Conservation (phyloP, 768 basidiomycete species). For the Tricholoma flavovirens region DNA sequence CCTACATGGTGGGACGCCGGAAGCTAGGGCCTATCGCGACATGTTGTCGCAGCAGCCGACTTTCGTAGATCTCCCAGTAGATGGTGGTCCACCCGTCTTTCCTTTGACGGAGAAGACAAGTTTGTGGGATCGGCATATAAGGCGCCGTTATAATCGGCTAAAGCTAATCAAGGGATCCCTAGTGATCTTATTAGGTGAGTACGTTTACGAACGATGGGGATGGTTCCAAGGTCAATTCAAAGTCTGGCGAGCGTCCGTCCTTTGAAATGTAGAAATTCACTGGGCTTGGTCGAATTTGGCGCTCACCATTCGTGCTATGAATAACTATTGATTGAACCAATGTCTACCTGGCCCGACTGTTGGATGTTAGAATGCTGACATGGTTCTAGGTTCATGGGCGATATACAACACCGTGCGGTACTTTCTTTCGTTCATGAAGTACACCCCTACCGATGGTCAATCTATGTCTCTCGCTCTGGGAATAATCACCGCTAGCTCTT, state of each 20-base stretch:
- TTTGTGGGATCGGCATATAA: slow-evolving; percentile 3
- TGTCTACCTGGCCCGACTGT: neutral
- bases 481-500: slow-evolving; percentile 35
- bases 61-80: slow-evolving; percentile 22
- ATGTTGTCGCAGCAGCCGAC: slow-evolving; percentile 26
- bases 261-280: neutral
- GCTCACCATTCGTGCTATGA: neutral
- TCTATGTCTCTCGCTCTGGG: slow-evolving; percentile 43
- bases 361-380: neutral
- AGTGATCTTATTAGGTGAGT: slow-evolving; percentile 35
- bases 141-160: slow-evolving; percentile 25
- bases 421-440: slow-evolving; percentile 49
- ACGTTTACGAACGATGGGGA: neutral
- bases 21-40: slow-evolving; percentile 27
- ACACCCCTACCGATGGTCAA: slow-evolving; percentile 36
- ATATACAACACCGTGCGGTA: slow-evolving; percentile 61
- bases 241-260: neutral
- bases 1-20: slow-evolving; percentile 25
- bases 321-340: neutral
- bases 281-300: neutral
- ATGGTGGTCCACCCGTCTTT: slow-evolving; percentile 19
- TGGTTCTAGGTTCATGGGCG: slow-evolving; percentile 47
- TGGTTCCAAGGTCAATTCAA: neutral
- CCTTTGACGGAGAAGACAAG: neutral
- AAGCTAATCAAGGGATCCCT: slow-evolving; percentile 23